Conservation (phyloP, 345 rosid genomes). For the Excoecaria agallocha region DNA sequence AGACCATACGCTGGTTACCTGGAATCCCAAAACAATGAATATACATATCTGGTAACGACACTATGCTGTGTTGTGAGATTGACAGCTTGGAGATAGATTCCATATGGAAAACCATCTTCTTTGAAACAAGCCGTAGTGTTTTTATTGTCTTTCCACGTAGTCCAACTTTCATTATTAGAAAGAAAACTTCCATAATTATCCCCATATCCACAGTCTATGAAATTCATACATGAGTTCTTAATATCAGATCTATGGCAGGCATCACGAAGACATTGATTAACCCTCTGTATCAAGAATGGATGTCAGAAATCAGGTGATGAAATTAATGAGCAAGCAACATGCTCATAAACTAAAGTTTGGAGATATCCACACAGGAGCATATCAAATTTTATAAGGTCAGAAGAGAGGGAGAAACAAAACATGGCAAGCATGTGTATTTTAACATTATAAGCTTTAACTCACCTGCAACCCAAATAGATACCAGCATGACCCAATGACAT, state of each 20-base stretch:
- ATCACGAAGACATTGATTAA: conserved; percentile 72
- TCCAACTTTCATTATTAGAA: rapidly evolving
- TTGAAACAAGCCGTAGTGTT: conserved; percentile 53
- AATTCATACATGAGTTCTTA: conserved; percentile 8
- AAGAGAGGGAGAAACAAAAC: background rate
- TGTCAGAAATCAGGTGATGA: background rate
- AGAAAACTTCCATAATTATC: background rate
- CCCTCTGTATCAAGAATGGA: conserved; percentile 54
- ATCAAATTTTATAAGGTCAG: background rate
- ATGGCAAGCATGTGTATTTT: background rate
- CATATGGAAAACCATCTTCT: conserved; percentile 43
- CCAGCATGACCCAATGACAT: conserved; percentile 81
- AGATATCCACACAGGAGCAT: background rate
- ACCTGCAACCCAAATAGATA: conserved; percentile 90
- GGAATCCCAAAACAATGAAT: conserved; percentile 91
- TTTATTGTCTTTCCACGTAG: conserved; percentile 30
- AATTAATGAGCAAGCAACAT: background rate
- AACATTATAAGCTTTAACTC: conserved; percentile 11
- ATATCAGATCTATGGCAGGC: conserved; percentile 40
- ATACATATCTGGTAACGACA: conserved; percentile 56
- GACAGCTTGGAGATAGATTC: conserved; percentile 55
- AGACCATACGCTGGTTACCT: conserved; percentile 40
- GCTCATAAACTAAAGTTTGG: background rate
- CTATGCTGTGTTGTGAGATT: conserved; percentile 45
- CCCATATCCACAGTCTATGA: conserved; percentile 67